Base-by-base conservation (phyloP, 2,329 filamentous ascomycete genomes). In the Ceratocystis destructans region DNA sequence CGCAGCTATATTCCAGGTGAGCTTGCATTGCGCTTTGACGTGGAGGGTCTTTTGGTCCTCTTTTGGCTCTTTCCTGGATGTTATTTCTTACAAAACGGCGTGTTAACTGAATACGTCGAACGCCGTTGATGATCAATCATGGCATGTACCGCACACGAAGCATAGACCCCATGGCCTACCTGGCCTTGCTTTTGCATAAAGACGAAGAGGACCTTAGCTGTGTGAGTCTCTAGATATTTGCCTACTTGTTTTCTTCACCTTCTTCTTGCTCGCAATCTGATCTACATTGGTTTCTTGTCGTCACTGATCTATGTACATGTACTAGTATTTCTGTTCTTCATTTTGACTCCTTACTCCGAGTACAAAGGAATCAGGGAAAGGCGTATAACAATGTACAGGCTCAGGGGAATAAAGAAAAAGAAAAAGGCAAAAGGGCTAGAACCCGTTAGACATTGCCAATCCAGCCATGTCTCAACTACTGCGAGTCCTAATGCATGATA, bases 391-490 rank as follows among this genome's bases (percentile, higher is more conserved):
- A 41, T 41, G 37, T 10, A 41, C 37, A 41, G 37, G 8, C 37
- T 3, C 10, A 41, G 10, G 37, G 37, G 22, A 28, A 57, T 7
- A 31, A 57, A n/a, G 8, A n/a, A n/a, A 33, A 33, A 59, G 5
- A n/a, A 59, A 33, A 20, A 7, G 22, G 22, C 22, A 22, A 7
- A 59, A 59, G n/a, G 8, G 12, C 20, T 31, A 33, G 33, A 12
- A 33, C 50, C 8, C 5, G 20, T 17, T 12, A 7, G 28, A 25
- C 53, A 59, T 31, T 15, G n/a, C 17, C 28, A 59, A n/a, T 17
- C 46, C 17, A 50, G 46, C 25, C 28, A 59, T 59, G 53, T 59
- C 25, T 59, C 28, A n/a, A 59, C 53, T 59, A 59, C 53, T 59
- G 53, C 53, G 25, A 59, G 53, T n/a, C 8, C 53, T 59, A 59